Evolutionary conservation across 2,329 filamentous ascomycete genomes (phyloP), one percentile per base, ranked within the genome.

Genomic region (Helicocarpus griseus): DNA sequence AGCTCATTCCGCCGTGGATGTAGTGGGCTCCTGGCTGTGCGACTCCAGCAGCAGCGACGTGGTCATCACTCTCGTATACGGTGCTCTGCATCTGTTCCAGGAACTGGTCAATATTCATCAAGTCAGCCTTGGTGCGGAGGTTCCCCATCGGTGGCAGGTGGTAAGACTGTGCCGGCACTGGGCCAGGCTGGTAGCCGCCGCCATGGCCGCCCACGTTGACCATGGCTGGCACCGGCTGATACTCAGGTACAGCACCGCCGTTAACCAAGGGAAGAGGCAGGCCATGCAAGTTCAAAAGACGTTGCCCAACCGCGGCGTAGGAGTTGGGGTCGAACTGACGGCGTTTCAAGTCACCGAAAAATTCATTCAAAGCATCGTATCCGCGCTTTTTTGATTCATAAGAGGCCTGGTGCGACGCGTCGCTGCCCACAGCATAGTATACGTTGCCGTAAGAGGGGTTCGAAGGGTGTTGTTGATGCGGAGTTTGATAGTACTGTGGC

Each of bases 71-170:
- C 72, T 97, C 93, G 66, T 97, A 97, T 46, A 97, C 89, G 43
- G 91, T 96, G 57, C 86, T 84, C 71, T 96, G 90, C 77, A 97
- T 91, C 71, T 96, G 89, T 71, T 95, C 89, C 51, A 98, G 80
- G 68, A 97, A 87, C 64, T 89, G 86, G 68, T 97, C 93, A 63
- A 97, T 90, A 67, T 95, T 89, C 66, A 95, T 76, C 40, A 98
- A 77, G 66, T 98, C 93, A 67, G 83, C 89, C 78, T 97, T 95
- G 46, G 90, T 96, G 64, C 91, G 84, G 51, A 94, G 78, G 62
- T 89, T 94, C 45, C 83, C 83, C 75, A 95, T 89, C 8, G 89
- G 83, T 50, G 93, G 88, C 53, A 96, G 77, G 56, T 89, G 88
- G 72, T 96, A 95, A 63, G 79, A 77, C 49, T 90, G 87, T 66